Percentiles rank a stretch among this genome's conserved stretches.
Evolutionary conservation across 805 yeast species (phyloP).

Genomic region (Wickerhamomyces chambardii): DNA sequence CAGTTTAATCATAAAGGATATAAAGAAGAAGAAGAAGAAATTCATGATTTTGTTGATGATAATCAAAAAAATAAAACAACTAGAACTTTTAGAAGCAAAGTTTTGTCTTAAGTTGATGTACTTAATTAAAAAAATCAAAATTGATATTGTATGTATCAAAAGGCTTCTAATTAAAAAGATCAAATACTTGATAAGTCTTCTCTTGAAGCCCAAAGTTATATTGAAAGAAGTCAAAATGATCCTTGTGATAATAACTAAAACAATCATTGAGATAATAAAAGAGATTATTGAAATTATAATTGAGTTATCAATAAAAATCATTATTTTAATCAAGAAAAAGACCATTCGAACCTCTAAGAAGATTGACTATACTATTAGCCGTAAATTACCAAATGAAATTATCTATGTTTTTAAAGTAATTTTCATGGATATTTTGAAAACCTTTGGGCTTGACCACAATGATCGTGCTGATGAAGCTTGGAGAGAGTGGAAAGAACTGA

Average conservation of each 20-base stretch:
- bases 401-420: no score
- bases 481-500: neutral
- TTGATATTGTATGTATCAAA: neutral
- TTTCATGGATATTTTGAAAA: neutral
- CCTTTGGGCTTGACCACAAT: neutral
- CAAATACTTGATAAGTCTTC: neutral
- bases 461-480: neutral
- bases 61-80: neutral
- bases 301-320: neutral
- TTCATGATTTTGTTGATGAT: neutral
- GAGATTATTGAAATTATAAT: neutral
- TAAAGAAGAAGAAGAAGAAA: neutral
- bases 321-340: no score
- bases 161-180: no score
- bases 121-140: no score
- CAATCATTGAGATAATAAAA: neutral
- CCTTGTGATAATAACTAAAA: neutral
- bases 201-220: neutral
- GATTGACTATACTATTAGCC: no score
- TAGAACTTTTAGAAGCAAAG: neutral
- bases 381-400: no score
- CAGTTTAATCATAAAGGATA: neutral
- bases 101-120: neutral
- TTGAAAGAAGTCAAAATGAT: neutral
- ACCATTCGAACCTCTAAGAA: no score